phyloP scores from a whole-genome alignment of 2,329 filamentous ascomycete species.

The Ophiostoma ips region DNA sequence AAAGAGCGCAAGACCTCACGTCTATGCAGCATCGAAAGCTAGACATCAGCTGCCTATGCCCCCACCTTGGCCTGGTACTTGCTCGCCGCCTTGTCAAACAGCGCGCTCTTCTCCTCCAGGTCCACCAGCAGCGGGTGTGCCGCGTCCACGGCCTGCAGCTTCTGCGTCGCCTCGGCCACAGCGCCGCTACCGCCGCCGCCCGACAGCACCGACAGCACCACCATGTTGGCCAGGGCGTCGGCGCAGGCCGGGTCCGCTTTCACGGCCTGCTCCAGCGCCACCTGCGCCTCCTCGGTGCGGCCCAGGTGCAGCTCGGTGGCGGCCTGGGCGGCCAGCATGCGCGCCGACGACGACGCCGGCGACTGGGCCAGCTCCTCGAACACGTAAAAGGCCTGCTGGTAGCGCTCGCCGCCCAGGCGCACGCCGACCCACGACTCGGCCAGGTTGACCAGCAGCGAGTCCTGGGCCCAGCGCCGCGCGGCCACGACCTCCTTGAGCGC shows the following conservation, averaged over 20 bases:
- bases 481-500: slow-evolving; percentile 78
- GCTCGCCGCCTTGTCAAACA: slow-evolving; percentile 72
- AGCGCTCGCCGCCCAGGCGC: slow-evolving; percentile 81
- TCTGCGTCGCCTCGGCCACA: slow-evolving; percentile 36
- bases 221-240: slow-evolving; percentile 67
- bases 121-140: slow-evolving; percentile 61
- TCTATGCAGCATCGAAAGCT: too few species aligned
- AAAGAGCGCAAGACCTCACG: too few species aligned
- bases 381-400: slow-evolving; percentile 94
- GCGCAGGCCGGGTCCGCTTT: slow-evolving; percentile 57
- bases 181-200: slow-evolving; percentile 59
- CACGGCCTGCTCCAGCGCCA: slow-evolving; percentile 67
- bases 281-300: slow-evolving; percentile 75
- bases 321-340: slow-evolving; percentile 73
- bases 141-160: slow-evolving; percentile 43
- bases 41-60: slow-evolving; percentile 22
- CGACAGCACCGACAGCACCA: slow-evolving; percentile 64
- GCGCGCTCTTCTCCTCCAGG: slow-evolving; percentile 67
- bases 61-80: slow-evolving; percentile 81
- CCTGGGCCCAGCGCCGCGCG: slow-evolving; percentile 87
- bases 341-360: slow-evolving; percentile 61
- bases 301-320: slow-evolving; percentile 86
- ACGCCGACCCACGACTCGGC: slow-evolving; percentile 92
- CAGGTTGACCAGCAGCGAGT: slow-evolving; percentile 83
- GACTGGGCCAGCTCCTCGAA: slow-evolving; percentile 91